A percentile compares a stretch with the other conserved stretches of the same genome.
These are phyloP conservation scores for Euptelea pleiosperma DNA, from an alignment of 164 flowering plant genomes.

Conservation along the genomic window DNA sequence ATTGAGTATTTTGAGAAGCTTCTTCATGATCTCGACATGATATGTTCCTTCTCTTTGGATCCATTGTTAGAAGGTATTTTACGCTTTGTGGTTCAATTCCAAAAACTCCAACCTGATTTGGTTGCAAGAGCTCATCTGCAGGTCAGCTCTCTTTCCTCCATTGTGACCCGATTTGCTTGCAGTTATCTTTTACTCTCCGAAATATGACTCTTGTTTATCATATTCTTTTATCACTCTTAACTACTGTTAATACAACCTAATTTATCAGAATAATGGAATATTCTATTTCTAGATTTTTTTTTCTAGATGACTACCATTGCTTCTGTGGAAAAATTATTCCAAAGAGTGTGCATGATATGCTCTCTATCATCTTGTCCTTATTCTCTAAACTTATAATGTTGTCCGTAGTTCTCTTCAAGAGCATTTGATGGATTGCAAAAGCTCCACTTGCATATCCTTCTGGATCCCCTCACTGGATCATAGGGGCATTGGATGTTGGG, in stretches of 20 bases:
- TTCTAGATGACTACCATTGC: background rate
- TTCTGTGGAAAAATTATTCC: background rate
- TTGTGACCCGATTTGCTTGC: background rate
- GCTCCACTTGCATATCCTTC: too few species aligned
- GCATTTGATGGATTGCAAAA: too few species aligned
- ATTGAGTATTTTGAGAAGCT: conserved; percentile 83
- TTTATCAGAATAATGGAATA: background rate
- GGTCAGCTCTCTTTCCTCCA: conserved; percentile 36
- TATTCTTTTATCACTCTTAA: background rate
- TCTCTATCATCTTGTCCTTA: too few species aligned
- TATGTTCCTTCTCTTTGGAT: conserved; percentile 74
- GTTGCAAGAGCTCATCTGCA: conserved; percentile 96
- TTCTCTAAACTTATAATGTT: too few species aligned
- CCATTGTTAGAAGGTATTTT: conserved; percentile 55
- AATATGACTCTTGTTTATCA: background rate
- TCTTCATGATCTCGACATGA: conserved; percentile 66
- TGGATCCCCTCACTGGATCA: too few species aligned
- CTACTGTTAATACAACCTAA: background rate
- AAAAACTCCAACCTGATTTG: conserved; percentile 83
- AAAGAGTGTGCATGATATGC: too few species aligned
- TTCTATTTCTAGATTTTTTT: background rate
- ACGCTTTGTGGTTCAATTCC: conserved; percentile 76
- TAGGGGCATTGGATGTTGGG: too few species aligned
- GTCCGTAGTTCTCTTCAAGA: too few species aligned
- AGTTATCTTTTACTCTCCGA: background rate